Base-by-base conservation (phyloP, 768 basidiomycete genomes). In the Ephemerocybe angulata region DNA sequence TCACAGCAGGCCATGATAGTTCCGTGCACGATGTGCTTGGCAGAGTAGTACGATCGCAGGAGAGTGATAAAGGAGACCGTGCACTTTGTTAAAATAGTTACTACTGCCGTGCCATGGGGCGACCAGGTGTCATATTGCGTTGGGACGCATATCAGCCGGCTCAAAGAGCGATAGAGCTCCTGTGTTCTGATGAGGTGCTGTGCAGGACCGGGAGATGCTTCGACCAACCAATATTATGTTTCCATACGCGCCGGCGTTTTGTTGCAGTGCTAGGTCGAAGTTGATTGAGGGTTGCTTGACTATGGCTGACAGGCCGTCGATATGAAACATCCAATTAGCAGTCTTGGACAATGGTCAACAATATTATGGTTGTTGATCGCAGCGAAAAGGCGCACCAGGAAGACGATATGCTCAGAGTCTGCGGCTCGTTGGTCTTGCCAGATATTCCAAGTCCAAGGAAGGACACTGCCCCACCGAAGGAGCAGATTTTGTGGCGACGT, bases 371-470 rank as follows among this genome's bases (percentile, higher is more conserved):
- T 41, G 5, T 19, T 7, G 38, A n/a, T 7, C 38, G 38, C 6
- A 19, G 15, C 21, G 24, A 3, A 51, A 30, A 25, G 28, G 49
- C 77, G 61, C 60, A 87, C 87, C 56, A 86, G 60, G 44, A 64
- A 64, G 4, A 73, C 66, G 43, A 87, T 71, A 27, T 69, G 70
- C 51, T 86, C 85, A 1, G 76, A 70, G 31, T 82, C 67, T 27
- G 77, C 72, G 35, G 71, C 64, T 21, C 81, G 75, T 55, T 72
- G 70, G 60, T 88, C 86, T 44, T 69, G 65, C 85, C 86, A 90
- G 6, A 76, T 66, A 11, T 63, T 67, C 87, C 89, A 91, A 52
- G 73, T 74, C 87, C 88, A 89, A 1, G 79, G 76, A 2, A 86
- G 65, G 11, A 78, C 68, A 11, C 73, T 58, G 28, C 82, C 80